Conservation (phyloP, 441 rosid species). For the Brassica balearica region DNA sequence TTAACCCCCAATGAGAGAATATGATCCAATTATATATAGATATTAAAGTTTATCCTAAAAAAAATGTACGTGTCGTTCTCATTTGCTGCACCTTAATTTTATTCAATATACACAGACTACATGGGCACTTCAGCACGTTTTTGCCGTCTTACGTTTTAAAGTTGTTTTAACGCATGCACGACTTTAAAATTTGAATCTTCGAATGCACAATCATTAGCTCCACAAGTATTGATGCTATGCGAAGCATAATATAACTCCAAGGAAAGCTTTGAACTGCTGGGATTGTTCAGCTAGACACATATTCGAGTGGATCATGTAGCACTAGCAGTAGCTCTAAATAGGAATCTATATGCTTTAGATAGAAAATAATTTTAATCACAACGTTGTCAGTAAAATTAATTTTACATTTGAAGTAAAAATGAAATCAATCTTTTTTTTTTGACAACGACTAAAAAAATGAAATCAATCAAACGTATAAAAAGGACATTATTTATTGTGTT, state of each 20-base stretch:
- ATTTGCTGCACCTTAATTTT: neutral
- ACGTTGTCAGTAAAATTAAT: neutral
- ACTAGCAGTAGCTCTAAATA: neutral
- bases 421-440: neutral
- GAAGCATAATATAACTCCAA: neutral
- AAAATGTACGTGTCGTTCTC: constrained; percentile 22
- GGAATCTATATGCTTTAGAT: neutral
- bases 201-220: neutral
- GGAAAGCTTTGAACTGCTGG: neutral
- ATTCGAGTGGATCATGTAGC: neutral
- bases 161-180: constrained; percentile 16
- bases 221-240: neutral
- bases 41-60: neutral
- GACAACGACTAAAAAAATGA: neutral
- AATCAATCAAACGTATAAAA: neutral
- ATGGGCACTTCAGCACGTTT: constrained; percentile 43
- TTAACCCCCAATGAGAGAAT: constrained; percentile 1
- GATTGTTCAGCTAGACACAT: neutral
- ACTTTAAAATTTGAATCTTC: constrained; percentile 1
- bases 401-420: neutral
- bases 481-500: neutral
- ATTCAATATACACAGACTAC: neutral
- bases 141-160: constrained; percentile 2
- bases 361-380: neutral
- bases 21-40: neutral